These are phyloP conservation scores for Vitis hybrid DNA, from an alignment of 177 flowering plant genomes.

Conservation along the genomic window DNA sequence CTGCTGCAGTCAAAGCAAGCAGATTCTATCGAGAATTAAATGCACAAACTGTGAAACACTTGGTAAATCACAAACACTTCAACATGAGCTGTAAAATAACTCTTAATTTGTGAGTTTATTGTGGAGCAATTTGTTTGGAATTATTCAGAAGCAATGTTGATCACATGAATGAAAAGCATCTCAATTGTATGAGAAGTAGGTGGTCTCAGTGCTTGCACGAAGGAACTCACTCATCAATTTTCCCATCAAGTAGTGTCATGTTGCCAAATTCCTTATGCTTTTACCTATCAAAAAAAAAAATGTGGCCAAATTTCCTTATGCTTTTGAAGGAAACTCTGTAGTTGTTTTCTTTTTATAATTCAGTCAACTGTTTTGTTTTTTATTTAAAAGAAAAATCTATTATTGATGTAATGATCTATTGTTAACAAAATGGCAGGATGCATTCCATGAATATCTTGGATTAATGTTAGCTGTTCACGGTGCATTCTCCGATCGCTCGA, in stretches of 20 bases:
- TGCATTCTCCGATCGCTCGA: slow-evolving; percentile 92
- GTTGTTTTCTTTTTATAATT: too few relatives aligned
- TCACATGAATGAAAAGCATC: neutral
- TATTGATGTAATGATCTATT: neutral
- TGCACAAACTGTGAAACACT: slow-evolving; percentile 88
- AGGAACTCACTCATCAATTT: neutral
- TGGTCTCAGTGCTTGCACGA: too few relatives aligned
- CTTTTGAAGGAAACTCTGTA: neutral
- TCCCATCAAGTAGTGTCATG: neutral
- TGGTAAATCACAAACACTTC: slow-evolving; percentile 48
- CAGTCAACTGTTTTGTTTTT: too few relatives aligned
- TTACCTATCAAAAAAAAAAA: too few relatives aligned
- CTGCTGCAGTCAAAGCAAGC: slow-evolving; percentile 96
- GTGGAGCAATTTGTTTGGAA: too few relatives aligned
- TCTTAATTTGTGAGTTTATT: too few relatives aligned
- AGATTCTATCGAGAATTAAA: slow-evolving; percentile 86
- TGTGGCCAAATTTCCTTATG: neutral
- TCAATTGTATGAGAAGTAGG: neutral
- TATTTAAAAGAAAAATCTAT: neutral
- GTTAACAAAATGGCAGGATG: slow-evolving; percentile 57
- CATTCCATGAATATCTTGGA: slow-evolving; percentile 89
- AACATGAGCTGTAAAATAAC: too few relatives aligned
- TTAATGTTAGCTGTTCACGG: slow-evolving; percentile 77
- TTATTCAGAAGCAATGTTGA: neutral
- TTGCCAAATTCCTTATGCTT: neutral